Conservation (phyloP, 495 filamentous ascomycete genomes). For the Chaetomium tenue region DNA sequence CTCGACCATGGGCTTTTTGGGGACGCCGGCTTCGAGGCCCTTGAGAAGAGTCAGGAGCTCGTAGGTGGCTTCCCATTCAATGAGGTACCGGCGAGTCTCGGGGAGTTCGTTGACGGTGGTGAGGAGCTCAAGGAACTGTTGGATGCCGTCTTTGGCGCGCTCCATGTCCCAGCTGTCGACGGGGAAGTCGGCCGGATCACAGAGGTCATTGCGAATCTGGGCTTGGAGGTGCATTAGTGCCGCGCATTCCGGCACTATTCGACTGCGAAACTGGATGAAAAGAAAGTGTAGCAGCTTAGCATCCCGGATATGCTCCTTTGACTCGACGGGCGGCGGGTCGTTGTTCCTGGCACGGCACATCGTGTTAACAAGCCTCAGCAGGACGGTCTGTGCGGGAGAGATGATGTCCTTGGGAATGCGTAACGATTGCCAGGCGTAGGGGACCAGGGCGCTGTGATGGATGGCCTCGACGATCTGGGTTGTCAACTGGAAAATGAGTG, state of each 20-base stretch:
- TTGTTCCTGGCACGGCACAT: conserved; percentile 73
- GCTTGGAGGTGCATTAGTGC: conserved; percentile 90
- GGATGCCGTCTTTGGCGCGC: conserved; percentile 75
- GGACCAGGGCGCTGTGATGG: conserved; percentile 80
- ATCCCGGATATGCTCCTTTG: conserved; percentile 49
- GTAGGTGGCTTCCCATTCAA: conserved; percentile 82
- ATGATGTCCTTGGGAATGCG: conserved; percentile 93
- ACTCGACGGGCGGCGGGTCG: conserved; percentile 53
- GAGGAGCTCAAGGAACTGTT: conserved; percentile 90
- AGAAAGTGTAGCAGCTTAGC: conserved; percentile 76
- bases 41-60: conserved; percentile 82
- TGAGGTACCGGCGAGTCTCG: conserved; percentile 61
- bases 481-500: conserved; percentile 92
- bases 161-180: conserved; percentile 97
- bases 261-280: conserved; percentile 85
- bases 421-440: conserved; percentile 85
- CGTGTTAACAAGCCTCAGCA: conserved; percentile 83
- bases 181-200: conserved; percentile 72
- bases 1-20: conserved; percentile 53
- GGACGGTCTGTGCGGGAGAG: conserved; percentile 86
- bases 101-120: conserved; percentile 78
- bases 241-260: conserved; percentile 87
- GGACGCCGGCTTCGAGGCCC: conserved; percentile 80
- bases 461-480: conserved; percentile 92
- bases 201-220: conserved; percentile 62